Percentiles rank a stretch among this genome's conserved stretches.
These are phyloP conservation scores for Xenosphaeropsis pyriputrescens DNA, from an alignment of 2,329 filamentous ascomycete genomes.

Conservation along the genomic window DNA sequence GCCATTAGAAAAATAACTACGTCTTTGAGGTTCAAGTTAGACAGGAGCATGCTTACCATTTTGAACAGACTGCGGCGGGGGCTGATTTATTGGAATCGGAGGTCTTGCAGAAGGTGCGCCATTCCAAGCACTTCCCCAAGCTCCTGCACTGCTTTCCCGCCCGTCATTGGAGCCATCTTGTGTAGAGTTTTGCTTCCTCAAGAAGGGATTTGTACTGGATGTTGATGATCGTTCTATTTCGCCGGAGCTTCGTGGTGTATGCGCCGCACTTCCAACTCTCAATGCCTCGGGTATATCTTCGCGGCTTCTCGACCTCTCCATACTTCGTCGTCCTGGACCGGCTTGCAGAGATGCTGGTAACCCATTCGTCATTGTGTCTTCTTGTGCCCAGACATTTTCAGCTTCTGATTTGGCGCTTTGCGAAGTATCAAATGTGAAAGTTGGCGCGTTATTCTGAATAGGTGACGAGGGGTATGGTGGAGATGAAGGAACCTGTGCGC, in stretches of 20 bases:
- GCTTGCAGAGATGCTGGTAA: background rate
- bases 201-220: slow-evolving; percentile 16
- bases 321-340: background rate
- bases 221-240: slow-evolving; percentile 7
- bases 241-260: slow-evolving; percentile 10
- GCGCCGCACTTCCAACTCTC: slow-evolving; percentile 10
- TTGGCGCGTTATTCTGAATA: slow-evolving; percentile 1
- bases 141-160: slow-evolving; percentile 11
- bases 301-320: background rate
- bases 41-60: slow-evolving; percentile 5
- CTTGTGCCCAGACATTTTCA: slow-evolving; percentile 9
- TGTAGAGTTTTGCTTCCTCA: slow-evolving; percentile 8
- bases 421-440: no score
- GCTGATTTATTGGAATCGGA: slow-evolving; percentile 3
- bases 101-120: slow-evolving; percentile 3
- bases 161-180: slow-evolving; percentile 3
- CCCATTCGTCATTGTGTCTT: background rate
- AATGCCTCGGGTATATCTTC: slow-evolving; percentile 12
- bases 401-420: slow-evolving; percentile 6
- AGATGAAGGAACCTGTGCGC: slow-evolving; percentile 1
- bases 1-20: no score
- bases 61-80: slow-evolving; percentile 6
- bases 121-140: slow-evolving; percentile 9
- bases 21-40: background rate
- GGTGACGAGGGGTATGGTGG: slow-evolving; percentile 14